A percentile compares a stretch with the other conserved stretches of the same genome.
phyloP scores from a whole-genome alignment of 2,329 filamentous ascomycete genomes.

The Pseudomassariella vexata region DNA sequence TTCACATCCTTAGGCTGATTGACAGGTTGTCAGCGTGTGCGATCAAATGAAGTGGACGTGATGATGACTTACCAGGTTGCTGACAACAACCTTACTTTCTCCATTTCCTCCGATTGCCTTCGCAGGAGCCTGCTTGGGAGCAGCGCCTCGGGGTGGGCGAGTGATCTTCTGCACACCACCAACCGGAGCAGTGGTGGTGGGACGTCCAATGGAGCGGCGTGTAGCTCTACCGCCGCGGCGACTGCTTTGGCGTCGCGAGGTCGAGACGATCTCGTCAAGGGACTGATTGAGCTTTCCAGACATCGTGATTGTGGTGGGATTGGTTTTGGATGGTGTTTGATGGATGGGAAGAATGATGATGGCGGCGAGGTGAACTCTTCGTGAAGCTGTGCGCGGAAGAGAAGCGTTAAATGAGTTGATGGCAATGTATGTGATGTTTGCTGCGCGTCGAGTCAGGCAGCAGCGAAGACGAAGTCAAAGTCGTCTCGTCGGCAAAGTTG shows the following conservation, averaged over 20 bases:
- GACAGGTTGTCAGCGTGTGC: constrained; percentile 41
- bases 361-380: too few species aligned
- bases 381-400: too few species aligned
- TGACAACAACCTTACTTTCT: constrained; percentile 97
- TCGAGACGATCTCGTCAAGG: constrained; percentile 94
- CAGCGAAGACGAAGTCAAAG: too few species aligned
- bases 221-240: constrained; percentile 36
- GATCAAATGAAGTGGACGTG: background rate
- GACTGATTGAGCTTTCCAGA: constrained; percentile 94
- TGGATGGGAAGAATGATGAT: too few species aligned
- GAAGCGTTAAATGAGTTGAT: too few species aligned
- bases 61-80: constrained; percentile 76
- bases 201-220: constrained; percentile 47
- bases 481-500: too few species aligned
- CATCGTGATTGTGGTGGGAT: constrained; percentile 56
- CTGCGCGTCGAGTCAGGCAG: too few species aligned
- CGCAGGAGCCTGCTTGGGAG: constrained; percentile 57
- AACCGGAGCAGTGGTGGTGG: constrained; percentile 61
- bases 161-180: constrained; percentile 81
- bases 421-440: too few species aligned
- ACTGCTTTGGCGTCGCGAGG: constrained; percentile 53
- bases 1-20: constrained; percentile 86
- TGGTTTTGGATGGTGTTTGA: constrained; percentile 41
- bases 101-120: constrained; percentile 56
- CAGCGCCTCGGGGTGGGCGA: constrained; percentile 52